These are phyloP conservation scores for Ophiostoma piceae DNA, from an alignment of 2,329 filamentous ascomycete genomes.

Conservation along the genomic window DNA sequence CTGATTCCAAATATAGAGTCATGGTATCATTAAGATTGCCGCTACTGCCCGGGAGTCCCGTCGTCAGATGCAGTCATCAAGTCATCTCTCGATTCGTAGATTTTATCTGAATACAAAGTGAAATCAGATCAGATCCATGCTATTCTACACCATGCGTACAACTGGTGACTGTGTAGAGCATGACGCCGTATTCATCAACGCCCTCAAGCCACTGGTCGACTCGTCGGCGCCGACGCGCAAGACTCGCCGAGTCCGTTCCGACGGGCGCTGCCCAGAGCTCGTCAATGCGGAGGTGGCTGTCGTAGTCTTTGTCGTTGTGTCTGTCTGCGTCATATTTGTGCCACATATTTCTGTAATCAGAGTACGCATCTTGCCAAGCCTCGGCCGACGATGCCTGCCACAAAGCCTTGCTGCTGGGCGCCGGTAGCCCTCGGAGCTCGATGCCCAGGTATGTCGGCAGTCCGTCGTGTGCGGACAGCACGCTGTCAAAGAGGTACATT, in stretches of 20 bases:
- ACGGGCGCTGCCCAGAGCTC: slow-evolving; percentile 46
- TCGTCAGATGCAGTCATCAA: not conserved
- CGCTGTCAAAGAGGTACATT: slow-evolving; percentile 51
- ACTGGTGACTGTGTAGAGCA: slow-evolving; percentile 47
- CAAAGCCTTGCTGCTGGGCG: not conserved
- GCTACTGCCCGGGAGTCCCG: not conserved
- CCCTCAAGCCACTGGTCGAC: slow-evolving; percentile 47
- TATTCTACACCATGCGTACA: slow-evolving; percentile 36
- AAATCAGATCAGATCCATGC: no score
- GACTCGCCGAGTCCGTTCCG: slow-evolving; percentile 32
- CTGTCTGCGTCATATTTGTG: not conserved
- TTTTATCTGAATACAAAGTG: no score
- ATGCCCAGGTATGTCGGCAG: slow-evolving; percentile 42
- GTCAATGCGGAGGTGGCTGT: slow-evolving; percentile 36
- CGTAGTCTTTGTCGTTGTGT: not conserved
- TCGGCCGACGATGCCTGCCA: not conserved
- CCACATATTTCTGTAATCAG: not conserved
- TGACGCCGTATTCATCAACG: slow-evolving; percentile 50
- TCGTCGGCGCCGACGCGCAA: slow-evolving; percentile 31
- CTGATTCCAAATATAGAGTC: not conserved
- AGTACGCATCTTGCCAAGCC: not conserved
- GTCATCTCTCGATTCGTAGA: not conserved
- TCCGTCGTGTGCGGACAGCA: slow-evolving; percentile 41
- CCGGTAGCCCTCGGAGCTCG: not conserved
- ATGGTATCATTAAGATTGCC: not conserved